A percentile compares a stretch with the other conserved stretches of the same genome.
Evolutionary conservation across 352 stramenopile genomes (phyloP).

Genomic region (Phytophthora idaei): DNA sequence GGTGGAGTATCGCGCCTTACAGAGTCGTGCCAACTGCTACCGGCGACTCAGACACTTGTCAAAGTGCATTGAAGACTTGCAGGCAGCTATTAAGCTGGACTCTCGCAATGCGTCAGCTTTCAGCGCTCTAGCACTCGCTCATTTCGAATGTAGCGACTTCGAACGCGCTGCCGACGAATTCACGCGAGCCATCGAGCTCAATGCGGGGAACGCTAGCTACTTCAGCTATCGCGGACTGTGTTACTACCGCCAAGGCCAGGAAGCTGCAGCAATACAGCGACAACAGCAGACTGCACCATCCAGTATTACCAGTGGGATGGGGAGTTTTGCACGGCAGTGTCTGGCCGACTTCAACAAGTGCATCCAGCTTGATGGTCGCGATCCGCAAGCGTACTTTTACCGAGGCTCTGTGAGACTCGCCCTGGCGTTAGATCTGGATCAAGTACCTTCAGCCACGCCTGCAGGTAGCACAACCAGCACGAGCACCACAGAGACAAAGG

Average conservation of each 20-base stretch:
- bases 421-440: conserved; percentile 57
- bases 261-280: conserved; percentile 12
- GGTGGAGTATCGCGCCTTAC: conserved; percentile 71
- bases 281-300: conserved; percentile 13
- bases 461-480: background rate
- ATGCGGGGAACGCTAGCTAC: conserved; percentile 59
- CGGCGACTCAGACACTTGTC: conserved; percentile 56
- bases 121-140: conserved; percentile 64
- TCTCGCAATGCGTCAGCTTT: conserved; percentile 67
- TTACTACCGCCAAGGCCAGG: conserved; percentile 69
- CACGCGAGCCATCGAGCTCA: conserved; percentile 68
- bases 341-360: conserved; percentile 74
- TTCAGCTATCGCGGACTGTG: conserved; percentile 74
- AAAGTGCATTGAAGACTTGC: conserved; percentile 79
- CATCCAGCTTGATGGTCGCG: conserved; percentile 76
- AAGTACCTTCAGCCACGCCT: conserved; percentile 15
- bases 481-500: conserved; percentile 13
- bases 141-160: conserved; percentile 58
- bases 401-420: conserved; percentile 69
- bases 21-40: conserved; percentile 72
- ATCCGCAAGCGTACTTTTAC: conserved; percentile 82
- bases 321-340: conserved; percentile 51
- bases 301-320: conserved; percentile 23
- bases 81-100: conserved; percentile 74
- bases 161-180: conserved; percentile 68